Evolutionary conservation across 768 basidiomycete genomes (phyloP), one percentile per base, ranked within the genome.

Genomic region (Myochromella boudieri): DNA sequence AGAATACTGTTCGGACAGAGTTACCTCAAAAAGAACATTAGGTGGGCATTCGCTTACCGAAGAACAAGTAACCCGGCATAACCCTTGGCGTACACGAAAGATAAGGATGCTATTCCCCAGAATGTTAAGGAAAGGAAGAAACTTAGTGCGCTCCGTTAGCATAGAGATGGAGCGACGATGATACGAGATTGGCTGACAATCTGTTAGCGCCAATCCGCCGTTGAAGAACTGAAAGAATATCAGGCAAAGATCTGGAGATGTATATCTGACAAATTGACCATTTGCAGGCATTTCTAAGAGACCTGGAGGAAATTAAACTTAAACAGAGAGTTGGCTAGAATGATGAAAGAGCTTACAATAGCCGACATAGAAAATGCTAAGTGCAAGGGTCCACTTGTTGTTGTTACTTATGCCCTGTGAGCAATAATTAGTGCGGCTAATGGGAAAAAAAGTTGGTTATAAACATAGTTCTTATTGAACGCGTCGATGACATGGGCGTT

Each of bases 301-400:
- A 60, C 78, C 55, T 57, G 44, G n/a, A 1, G 12, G 15, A n/a
- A 11, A 11, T 32, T 14, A 34, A 3, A 15, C 15, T 21, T 39
- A 15, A 22, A 43, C 37, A 1, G 33, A 4, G 18, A 17, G 18
- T n/a, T 31, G 29, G 7, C 18, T 6, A 17, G 14, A 6, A 12
- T 34, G 5, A n/a, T 6, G 14, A 15, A 1, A 7, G 3, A 9
- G 58, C 70, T 44, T 46, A 78, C 80, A 80, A 51, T 81, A 81
- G 33, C 80, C 80, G 20, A 79, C 76, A 47, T 81, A 80, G 60
- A 81, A 81, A 20, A 81, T 77, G 47, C 77, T 78, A 36, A 80
- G 59, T 4, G 70, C 80, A 11, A 80, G 58, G 0, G 80, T 80
- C 78, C 78, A 80, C 59, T 71, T 76, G 48, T 74, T 67, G 54